phyloP scores from a whole-genome alignment of 192 early-diverging fungal genomes.

The Linnemannia exigua region DNA sequence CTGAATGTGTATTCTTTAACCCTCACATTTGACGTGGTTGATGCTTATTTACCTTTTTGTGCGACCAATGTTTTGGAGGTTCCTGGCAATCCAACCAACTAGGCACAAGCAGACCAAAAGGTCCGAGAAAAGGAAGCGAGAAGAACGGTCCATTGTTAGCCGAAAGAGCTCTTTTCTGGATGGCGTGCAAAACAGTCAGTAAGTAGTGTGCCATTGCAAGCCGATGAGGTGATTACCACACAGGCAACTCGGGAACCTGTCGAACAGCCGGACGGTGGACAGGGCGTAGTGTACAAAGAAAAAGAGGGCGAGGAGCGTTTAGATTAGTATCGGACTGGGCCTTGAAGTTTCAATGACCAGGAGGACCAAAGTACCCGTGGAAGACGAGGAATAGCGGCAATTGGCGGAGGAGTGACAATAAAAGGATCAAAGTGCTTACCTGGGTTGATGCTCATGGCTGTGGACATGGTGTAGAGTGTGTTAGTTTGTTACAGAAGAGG shows the following conservation, averaged over 20 bases:
- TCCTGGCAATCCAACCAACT: constrained; percentile 93
- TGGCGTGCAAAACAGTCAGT: neutral
- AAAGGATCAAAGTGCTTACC: neutral
- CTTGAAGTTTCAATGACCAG: neutral
- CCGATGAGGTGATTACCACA: constrained; percentile 49
- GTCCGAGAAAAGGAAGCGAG: neutral
- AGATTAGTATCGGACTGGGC: neutral
- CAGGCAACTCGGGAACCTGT: constrained; percentile 62
- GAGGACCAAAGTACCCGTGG: no score
- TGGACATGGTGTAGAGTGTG: neutral
- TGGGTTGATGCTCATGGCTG: constrained; percentile 28
- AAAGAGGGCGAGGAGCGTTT: neutral
- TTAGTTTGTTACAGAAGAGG: neutral
- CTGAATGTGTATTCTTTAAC: neutral
- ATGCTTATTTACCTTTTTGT: constrained; percentile 80
- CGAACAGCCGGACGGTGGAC: neutral
- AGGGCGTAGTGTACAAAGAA: neutral
- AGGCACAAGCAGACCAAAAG: constrained; percentile 8
- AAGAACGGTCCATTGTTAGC: no score
- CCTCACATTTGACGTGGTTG: neutral
- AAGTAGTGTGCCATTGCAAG: neutral
- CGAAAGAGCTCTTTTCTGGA: neutral
- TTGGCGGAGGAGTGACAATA: neutral
- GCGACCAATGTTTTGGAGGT: constrained; percentile 97
- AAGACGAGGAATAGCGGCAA: neutral